Base-by-base conservation (phyloP, 345 rosid genomes). In the Salix purpurea region DNA sequence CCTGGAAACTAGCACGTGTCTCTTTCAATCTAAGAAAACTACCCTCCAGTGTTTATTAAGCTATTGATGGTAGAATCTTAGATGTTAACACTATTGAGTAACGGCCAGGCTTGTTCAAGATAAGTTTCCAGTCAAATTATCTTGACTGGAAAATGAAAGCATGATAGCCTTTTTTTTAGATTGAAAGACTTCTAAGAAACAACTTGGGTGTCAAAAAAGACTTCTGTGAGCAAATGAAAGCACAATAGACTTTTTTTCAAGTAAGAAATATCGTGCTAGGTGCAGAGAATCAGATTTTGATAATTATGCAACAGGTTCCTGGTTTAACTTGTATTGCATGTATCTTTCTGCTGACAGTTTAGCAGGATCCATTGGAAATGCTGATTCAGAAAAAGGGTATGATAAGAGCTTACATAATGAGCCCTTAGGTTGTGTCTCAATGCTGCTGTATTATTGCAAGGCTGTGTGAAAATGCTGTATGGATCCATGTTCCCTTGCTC, bases 401-500 rank as follows among this genome's bases (percentile, higher is more conserved):
- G 28, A 74, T 15, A 48, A 67, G 44, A 78, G 73, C 99, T 90
- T 84, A 93, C 97, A 83, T 90, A 91, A 72, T 86, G 98, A 71
- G 94, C 90, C 79, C 87, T 84, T 48, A 81, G 82, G 84, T 83
- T 90, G 77, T 72, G 92, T 78, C 73, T 86, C 80, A 90, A 78
- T 1, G 88, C 82, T 75, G 90, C 78, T 62, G 88, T 86, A 78
- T 37, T 72, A 64, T 83, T 88, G 88, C 99, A 96, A 79, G 97
- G 88, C 64, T 26, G 77, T 13, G 98, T 92, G 89, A 83, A 96
- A 85, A 96, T 93, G 86, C 97, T 93, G 69, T 91, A 93, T 0
- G 90, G 94, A 84, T 96, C 97, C 21, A 93, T 96, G 69, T 84
- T 82, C 16, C 99, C 98, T 80, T 84, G 91, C 88, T 96, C 99